These are phyloP conservation scores for Fusarium sp. DNA, from an alignment of 2,329 filamentous ascomycete species.

Conservation along the genomic window DNA sequence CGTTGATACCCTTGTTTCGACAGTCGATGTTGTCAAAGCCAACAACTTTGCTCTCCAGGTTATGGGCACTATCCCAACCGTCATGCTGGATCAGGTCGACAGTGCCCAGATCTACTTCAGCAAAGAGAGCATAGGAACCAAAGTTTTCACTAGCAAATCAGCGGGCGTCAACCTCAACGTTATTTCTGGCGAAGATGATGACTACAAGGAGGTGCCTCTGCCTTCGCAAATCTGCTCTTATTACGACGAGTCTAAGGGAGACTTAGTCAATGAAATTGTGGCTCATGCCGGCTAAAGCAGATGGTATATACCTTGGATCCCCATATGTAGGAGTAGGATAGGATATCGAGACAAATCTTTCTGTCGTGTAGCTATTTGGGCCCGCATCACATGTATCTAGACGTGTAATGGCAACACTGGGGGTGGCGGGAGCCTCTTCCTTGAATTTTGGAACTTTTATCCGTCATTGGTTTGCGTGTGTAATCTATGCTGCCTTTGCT, in stretches of 20 bases:
- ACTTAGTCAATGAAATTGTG: constrained; percentile 92
- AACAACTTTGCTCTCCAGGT: constrained; percentile 96
- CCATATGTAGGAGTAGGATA: constrained; percentile 35
- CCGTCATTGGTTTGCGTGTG: background rate
- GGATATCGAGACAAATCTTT: constrained; percentile 20
- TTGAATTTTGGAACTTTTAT: constrained; percentile 14
- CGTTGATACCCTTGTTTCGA: constrained; percentile 89
- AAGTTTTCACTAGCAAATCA: constrained; percentile 91
- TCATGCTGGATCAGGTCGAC: constrained; percentile 94
- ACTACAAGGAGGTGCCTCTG: constrained; percentile 87
- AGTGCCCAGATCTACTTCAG: constrained; percentile 88
- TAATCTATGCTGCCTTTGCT: constrained; percentile 4
- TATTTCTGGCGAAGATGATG: constrained; percentile 75
- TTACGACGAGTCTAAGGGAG: constrained; percentile 75
- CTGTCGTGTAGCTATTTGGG: background rate
- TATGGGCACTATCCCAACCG: constrained; percentile 83
- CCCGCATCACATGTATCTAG: constrained; percentile 26
- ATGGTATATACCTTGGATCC: constrained; percentile 30
- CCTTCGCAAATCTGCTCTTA: constrained; percentile 90
- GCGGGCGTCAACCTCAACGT: constrained; percentile 89
- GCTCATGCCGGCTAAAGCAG: constrained; percentile 81
- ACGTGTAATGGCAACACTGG: constrained; percentile 14
- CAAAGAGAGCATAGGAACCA: constrained; percentile 80
- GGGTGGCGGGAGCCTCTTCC: constrained; percentile 4
- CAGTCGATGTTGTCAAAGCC: constrained; percentile 94